phyloP scores from a whole-genome alignment of 805 yeast species.

The Candida corydali region DNA sequence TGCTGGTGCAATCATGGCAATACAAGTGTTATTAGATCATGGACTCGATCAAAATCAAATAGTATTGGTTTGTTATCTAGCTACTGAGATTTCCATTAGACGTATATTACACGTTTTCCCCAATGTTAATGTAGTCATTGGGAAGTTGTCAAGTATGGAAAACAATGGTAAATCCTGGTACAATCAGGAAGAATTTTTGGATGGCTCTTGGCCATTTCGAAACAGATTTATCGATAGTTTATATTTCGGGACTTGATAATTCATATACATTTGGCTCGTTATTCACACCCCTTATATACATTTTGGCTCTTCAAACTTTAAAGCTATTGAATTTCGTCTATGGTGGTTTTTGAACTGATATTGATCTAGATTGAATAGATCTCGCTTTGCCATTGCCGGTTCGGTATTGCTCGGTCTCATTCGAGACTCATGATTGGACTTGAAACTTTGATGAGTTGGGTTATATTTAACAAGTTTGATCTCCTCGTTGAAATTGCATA shows the following conservation, averaged over 20 bases:
- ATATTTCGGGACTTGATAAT: conserved; percentile 58
- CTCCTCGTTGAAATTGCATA: conserved; percentile 11
- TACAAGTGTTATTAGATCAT: conserved; percentile 81
- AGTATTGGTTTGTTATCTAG: conserved; percentile 63
- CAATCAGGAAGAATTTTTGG: conserved; percentile 39
- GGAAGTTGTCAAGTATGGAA: conserved; percentile 49
- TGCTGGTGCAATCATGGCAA: conserved; percentile 92
- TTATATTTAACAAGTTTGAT: neutral
- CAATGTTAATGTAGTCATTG: conserved; percentile 63
- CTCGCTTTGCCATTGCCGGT: too few relatives aligned
- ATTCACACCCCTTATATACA: neutral
- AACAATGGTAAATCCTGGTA: conserved; percentile 17
- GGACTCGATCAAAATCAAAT: conserved; percentile 60
- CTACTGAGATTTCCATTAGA: conserved; percentile 74
- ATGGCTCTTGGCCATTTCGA: conserved; percentile 56
- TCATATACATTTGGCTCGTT: neutral
- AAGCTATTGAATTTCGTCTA: conserved; percentile 44
- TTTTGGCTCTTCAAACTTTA: conserved; percentile 39
- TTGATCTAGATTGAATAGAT: conserved; percentile 1
- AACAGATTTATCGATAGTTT: conserved; percentile 68
- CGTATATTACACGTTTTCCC: conserved; percentile 75
- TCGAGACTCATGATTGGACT: neutral
- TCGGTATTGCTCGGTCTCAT: neutral
- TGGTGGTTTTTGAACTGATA: conserved; percentile 28
- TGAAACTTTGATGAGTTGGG: neutral